Base-by-base conservation (phyloP, 2,329 filamentous ascomycete genomes). In the Fusarium euwallaceae region DNA sequence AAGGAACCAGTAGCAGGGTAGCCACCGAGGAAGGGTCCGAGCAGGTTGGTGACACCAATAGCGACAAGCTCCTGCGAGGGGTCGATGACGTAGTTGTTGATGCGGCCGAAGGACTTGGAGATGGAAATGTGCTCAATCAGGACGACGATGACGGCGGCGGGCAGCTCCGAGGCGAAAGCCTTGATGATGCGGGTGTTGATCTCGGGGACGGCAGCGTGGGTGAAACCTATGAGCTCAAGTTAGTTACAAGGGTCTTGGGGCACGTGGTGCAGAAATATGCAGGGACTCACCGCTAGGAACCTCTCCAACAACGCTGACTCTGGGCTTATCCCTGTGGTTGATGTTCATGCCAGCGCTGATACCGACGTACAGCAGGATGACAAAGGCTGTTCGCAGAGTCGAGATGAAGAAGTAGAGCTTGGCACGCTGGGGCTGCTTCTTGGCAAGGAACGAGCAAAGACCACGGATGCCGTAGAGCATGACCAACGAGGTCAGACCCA, bases 1-100 rank as follows among this genome's bases (percentile, higher is more conserved):
- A 98, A 98, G 3, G 95, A 97, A 7, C 95, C 95, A 12, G 95
- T 98, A 0, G 94, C 93, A 5, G 95, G 94, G 77, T 97, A 98
- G 2, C 88, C 94, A 61, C 95, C 93, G 2, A 96, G 86, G 86
- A 97, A 96, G 11, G 94, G 92, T 20, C 92, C 93, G 11, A 95
- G 87, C 37, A 95, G 83, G 80, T 95, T 95, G 41, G 89, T 90
- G 4, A 95, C 89, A 73, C 93, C 93, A 76, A 95, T 94, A 39
- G 92, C 93, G 32, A 95, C 92, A 61, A 95, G 85, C 80, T 95
- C 93, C 81, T 95, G 93, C 2, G 93, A 95, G 1, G 93, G 93
- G 73, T 95, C 88, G 80, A 95, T 95, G 58, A 90, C 91, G 82
- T 95, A 95, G 85, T 94, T 94, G 86, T 95, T 95, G 80, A 95